These are phyloP conservation scores for Trichoderma brevicompactum DNA, from an alignment of 2,329 filamentous ascomycete genomes.

Conservation along the genomic window DNA sequence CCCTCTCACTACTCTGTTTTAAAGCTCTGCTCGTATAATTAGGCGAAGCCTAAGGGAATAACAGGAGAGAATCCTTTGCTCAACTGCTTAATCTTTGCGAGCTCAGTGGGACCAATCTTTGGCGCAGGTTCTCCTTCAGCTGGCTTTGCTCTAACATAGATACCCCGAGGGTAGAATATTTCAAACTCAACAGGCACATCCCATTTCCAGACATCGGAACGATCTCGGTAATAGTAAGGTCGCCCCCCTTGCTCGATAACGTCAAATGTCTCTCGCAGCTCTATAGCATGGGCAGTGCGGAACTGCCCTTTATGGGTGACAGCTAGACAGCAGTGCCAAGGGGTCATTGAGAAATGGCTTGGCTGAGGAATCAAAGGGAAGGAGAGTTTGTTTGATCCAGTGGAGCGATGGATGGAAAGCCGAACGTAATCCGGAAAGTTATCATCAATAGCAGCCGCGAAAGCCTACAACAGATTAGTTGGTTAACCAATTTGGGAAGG, in stretches of 20 bases:
- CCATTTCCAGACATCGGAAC: slow-evolving; percentile 9
- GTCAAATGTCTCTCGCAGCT: neutral
- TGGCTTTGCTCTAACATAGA: neutral
- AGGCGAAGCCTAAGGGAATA: slow-evolving; percentile 1
- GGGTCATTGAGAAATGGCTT: neutral
- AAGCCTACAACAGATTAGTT: neutral
- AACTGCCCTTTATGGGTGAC: slow-evolving; percentile 7
- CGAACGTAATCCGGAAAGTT: neutral
- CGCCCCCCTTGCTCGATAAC: neutral
- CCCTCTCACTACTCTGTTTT: too few relatives aligned
- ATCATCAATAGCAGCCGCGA: neutral
- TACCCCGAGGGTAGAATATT: slow-evolving; percentile 4
- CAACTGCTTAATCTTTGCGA: slow-evolving; percentile 7
- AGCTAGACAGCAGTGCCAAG: neutral
- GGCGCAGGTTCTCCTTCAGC: slow-evolving; percentile 2
- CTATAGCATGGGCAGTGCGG: slow-evolving; percentile 5
- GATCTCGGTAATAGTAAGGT: slow-evolving; percentile 5
- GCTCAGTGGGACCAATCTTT: neutral
- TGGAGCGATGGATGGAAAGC: slow-evolving; percentile 3
- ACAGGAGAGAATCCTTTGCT: neutral
- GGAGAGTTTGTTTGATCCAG: neutral
- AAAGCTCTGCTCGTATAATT: neutral
- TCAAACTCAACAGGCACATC: slow-evolving; percentile 16
- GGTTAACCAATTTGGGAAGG: neutral
- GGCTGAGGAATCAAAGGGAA: slow-evolving; percentile 4